Conservation (phyloP, 148 eudicot species). For the Amaranthus cruentus region DNA sequence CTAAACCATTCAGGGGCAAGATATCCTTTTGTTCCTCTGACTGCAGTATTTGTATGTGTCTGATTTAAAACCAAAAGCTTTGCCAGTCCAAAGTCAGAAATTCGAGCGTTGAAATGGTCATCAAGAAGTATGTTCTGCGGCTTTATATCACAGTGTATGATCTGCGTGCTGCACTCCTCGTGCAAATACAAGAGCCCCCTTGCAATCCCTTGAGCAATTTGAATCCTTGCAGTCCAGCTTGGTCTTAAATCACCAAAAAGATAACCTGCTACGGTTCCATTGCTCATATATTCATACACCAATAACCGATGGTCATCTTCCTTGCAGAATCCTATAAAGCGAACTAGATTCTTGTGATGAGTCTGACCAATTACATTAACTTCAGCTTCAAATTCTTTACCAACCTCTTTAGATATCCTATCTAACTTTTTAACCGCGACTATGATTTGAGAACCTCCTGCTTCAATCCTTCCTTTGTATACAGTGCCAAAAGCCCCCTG, state of each 20-base stretch:
- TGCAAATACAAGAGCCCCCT: constrained; percentile 47
- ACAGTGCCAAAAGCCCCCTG: constrained; percentile 29
- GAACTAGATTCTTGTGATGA: constrained; percentile 45
- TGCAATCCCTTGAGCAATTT: constrained; percentile 32
- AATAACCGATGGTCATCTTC: constrained; percentile 38
- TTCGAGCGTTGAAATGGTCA: constrained; percentile 39
- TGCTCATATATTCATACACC: constrained; percentile 45
- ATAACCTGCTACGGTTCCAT: constrained; percentile 40
- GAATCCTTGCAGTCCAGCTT: constrained; percentile 35
- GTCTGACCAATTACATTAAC: constrained; percentile 43
- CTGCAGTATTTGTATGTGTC: constrained; percentile 40
- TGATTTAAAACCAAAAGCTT: constrained; percentile 45
- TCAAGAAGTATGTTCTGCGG: constrained; percentile 65
- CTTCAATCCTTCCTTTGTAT: constrained; percentile 37
- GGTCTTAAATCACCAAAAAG: constrained; percentile 38
- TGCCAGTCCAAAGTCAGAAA: constrained; percentile 61
- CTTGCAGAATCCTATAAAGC: constrained; percentile 45
- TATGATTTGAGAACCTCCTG: not conserved
- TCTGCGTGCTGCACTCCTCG: constrained; percentile 55
- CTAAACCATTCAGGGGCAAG: constrained; percentile 76
- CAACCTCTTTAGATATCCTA: constrained; percentile 28
- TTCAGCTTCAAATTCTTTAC: constrained; percentile 46
- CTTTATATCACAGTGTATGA: constrained; percentile 61
- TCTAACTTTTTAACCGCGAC: constrained; percentile 20
- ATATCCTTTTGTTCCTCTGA: constrained; percentile 65